Percentiles rank a stretch among this genome's conserved stretches.
These are phyloP conservation scores for Lycium barbarum DNA, from an alignment of 257 asterid genomes.

Conservation along the genomic window DNA sequence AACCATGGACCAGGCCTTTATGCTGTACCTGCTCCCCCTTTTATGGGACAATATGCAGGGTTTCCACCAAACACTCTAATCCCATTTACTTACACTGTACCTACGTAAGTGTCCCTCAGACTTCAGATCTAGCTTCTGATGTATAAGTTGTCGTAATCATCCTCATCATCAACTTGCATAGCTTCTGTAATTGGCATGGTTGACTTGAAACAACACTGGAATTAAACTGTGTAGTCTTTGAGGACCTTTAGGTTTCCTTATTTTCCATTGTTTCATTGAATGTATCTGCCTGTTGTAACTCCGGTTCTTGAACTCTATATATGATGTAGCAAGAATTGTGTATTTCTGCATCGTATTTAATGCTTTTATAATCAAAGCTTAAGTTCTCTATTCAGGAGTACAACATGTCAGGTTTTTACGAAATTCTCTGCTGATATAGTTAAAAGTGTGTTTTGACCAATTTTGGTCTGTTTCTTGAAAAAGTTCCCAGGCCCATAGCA, in stretches of 20 bases:
- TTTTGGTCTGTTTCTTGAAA: not conserved
- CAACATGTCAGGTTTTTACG: conserved; percentile 8
- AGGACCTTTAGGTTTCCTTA: not conserved
- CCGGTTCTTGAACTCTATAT: not conserved
- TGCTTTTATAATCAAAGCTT: conserved; percentile 23
- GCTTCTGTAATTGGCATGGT: conserved; percentile 20
- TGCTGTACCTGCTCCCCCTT: conserved; percentile 77
- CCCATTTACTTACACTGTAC: conserved; percentile 84
- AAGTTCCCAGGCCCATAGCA: not conserved
- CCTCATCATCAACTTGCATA: not conserved
- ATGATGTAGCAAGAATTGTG: conserved; percentile 17
- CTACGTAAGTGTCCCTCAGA: conserved; percentile 66
- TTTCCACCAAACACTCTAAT: conserved; percentile 66
- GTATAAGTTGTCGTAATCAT: not conserved
- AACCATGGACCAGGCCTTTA: conserved; percentile 90
- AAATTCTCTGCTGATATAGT: not conserved
- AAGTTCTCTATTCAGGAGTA: conserved; percentile 10
- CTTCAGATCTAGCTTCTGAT: conserved; percentile 14
- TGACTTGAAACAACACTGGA: not conserved
- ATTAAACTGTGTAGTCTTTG: not conserved
- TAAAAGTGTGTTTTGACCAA: not conserved
- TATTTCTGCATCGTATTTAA: not conserved
- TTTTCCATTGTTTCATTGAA: not conserved
- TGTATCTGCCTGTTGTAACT: conserved; percentile 3
- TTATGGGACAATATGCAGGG: conserved; percentile 61